Evolutionary conservation across 768 basidiomycete species (phyloP), one percentile per base, ranked within the genome.

Genomic region (Suillus brevipes): DNA sequence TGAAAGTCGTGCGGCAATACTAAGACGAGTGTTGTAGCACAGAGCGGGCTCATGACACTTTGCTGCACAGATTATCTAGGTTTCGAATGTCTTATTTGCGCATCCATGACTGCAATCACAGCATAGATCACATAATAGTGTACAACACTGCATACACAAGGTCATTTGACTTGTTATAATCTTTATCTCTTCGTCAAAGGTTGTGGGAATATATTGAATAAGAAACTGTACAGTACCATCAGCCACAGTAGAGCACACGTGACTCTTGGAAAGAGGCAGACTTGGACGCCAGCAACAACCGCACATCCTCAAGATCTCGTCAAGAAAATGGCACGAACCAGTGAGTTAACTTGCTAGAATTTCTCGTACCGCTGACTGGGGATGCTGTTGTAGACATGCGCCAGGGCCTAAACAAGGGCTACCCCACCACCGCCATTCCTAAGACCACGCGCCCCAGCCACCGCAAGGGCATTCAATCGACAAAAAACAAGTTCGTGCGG

Each of bases 401-500:
- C 75, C 82, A 82, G 78, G 96, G 96, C 73, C 82, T 83, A 72
- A 96, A 95, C 85, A 87, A 89, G 72, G 96, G 96, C 74, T 89
- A 89, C 82, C 89, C 92, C 69, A 95, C 95, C 37, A 95, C 95
- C 59, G 77, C 89, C 73, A 89, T 98, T 76, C 81, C 88, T 72
- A 89, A 91, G 81, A 79, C 80, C 59, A 79, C 83, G 57, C 88
- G 89, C 73, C 96, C 95, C 63, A 90, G 89, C 75, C 88, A 97
- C 74, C 92, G 94, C 80, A 99, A 98, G 85, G 97, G 97, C 71
- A 83, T 88, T 68, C 87, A 87, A 76, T 95, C 92, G 57, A 87
- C 88, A 71, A 95, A 94, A 84, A 95, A 91, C 77, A 90, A 91
- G 74, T 95, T 99, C 74, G 95, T 98, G 76, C 91, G 93, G 77